Conservation (phyloP, 345 rosid genomes). For the Eucalyptus sp. region DNA sequence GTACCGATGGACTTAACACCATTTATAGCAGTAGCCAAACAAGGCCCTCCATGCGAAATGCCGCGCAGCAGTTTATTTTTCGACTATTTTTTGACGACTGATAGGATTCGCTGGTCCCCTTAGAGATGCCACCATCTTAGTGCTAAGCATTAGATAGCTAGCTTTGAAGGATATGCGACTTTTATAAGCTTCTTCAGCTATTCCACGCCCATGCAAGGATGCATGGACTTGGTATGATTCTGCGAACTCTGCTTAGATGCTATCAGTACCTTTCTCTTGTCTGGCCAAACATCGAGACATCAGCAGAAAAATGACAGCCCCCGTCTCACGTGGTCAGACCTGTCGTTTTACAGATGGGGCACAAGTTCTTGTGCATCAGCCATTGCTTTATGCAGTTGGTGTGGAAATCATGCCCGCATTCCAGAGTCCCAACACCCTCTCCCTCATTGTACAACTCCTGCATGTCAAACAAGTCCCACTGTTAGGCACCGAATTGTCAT, state of each 20-base stretch:
- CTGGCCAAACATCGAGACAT: neutral
- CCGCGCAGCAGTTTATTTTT: neutral
- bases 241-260: neutral
- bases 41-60: neutral
- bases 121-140: neutral
- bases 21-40: neutral
- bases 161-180: neutral
- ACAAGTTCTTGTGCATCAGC: conserved; percentile 9
- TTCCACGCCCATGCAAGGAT: neutral
- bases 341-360: conserved; percentile 3
- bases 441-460: conserved; percentile 5
- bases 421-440: conserved; percentile 5
- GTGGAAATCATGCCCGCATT: conserved; percentile 10
- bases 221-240: neutral
- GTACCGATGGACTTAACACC: neutral
- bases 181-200: neutral
- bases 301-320: neutral
- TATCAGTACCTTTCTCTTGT: neutral
- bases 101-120: neutral
- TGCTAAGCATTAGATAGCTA: neutral
- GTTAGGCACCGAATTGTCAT: neutral
- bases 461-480: neutral
- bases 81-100: neutral
- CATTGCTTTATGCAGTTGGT: conserved; percentile 6
- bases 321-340: neutral